These are phyloP conservation scores for Meredithiella fracta DNA, from an alignment of 2,329 filamentous ascomycete genomes.

Conservation along the genomic window DNA sequence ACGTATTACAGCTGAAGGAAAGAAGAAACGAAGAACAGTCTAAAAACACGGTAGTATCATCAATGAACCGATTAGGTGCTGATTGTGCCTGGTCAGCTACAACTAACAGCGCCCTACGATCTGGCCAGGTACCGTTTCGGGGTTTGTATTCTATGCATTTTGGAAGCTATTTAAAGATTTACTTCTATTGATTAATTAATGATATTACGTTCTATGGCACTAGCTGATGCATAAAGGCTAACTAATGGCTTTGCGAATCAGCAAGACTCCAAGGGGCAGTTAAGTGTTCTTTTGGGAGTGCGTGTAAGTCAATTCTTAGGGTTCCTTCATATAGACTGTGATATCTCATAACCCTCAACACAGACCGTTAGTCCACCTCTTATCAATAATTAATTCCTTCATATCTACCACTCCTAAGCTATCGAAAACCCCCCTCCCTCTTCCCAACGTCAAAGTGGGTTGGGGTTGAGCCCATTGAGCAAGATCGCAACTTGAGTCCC, in stretches of 20 bases:
- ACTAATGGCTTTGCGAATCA: not conserved
- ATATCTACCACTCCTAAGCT: not conserved
- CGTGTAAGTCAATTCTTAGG: too few species aligned
- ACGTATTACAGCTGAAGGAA: too few species aligned
- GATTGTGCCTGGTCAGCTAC: too few species aligned
- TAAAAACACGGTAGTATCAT: too few species aligned
- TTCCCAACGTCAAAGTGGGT: not conserved
- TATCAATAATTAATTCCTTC: not conserved
- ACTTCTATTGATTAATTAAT: not conserved
- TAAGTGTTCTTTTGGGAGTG: too few species aligned
- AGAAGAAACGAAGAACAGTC: too few species aligned
- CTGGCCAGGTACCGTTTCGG: not conserved
- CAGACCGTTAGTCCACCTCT: too few species aligned
- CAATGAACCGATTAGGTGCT: too few species aligned
- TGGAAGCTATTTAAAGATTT: not conserved
- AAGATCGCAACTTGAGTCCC: not conserved
- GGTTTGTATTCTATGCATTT: not conserved
- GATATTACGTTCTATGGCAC: not conserved
- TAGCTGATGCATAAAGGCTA: not conserved
- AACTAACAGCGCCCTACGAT: not conserved
- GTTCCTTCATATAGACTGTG: too few species aligned
- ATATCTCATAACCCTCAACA: too few species aligned
- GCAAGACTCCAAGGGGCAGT: not conserved
- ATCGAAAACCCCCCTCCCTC: not conserved
- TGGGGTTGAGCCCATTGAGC: not conserved